Base-by-base conservation (phyloP, 176 grass and related monocot genomes). In the Panicum miliaceum region DNA sequence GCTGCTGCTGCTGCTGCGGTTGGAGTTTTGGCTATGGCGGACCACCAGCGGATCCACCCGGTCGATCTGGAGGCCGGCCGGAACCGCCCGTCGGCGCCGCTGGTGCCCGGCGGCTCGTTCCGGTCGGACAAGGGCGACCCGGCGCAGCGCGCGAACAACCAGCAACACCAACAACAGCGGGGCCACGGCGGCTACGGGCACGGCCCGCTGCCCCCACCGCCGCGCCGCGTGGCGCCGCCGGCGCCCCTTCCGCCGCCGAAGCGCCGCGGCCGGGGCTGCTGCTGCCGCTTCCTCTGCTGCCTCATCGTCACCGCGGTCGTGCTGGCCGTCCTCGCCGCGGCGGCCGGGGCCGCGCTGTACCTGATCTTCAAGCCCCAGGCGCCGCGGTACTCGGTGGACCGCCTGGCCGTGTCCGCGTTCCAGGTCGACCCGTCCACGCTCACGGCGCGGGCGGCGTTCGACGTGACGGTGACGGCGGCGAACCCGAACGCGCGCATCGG, bases 31-130 rank as follows among this genome's bases (percentile, higher is more conserved):
- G 7, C 40, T 51, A 98, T 91, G 91, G 82, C 92, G 40, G 93
- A 98, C 41, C 90, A 91, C 34, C 96, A 95, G 91, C 20, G 84
- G 76, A 95, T 98, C 68, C 96, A 98, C 80, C 93, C 96, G 14
- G 89, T 83, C 7, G 93, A 98, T 68, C 51, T 98, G 56, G 96
- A 98, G 74, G 45, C 93, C 26, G 89, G 87, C 3, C 51, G 53
- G 11, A 74, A 73, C 1, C 78, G 75, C 38, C 71, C 91, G 2
- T 27, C 92, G 18, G 80, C 68, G 12, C 92, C 95, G 56, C 91
- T 93, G 18, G 87, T 93, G n/a, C 77, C 82, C 0, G 41, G 53
- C 3, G 78, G 72, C 23, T 74, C 76, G 19, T 86, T 81, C 56
- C 85, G 95, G 2, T 90, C 95, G 0, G 85, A 98, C 64, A 95